Conservation (phyloP, 2,329 filamentous ascomycete species). For the Cladophialophora bantiana region DNA sequence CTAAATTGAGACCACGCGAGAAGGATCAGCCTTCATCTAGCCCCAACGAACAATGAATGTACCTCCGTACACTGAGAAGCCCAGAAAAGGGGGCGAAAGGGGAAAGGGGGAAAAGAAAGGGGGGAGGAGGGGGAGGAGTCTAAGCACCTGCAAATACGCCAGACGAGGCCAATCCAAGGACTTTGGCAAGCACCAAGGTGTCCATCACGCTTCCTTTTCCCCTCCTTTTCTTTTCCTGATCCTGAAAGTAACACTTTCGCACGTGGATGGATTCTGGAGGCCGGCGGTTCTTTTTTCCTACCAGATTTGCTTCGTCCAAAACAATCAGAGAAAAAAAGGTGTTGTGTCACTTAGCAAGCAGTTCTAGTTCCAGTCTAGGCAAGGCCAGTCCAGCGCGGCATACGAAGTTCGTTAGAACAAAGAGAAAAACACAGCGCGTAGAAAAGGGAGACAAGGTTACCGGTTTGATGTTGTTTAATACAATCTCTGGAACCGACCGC, state of each 20-base stretch:
- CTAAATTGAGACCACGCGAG: conserved; percentile 7
- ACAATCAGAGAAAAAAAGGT: no score
- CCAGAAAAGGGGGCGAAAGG: neutral
- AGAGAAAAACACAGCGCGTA: no score
- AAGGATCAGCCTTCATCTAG: neutral
- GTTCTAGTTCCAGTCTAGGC: no score
- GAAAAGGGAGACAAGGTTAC: no score
- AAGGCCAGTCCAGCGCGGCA: no score
- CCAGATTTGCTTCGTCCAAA: no score
- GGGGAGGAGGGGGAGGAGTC: neutral
- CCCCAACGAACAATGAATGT: neutral
- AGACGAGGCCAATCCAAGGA: conserved; percentile 26
- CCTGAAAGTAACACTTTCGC: neutral
- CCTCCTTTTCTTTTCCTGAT: neutral
- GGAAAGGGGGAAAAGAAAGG: neutral
- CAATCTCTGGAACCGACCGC: no score
- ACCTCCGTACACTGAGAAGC: neutral
- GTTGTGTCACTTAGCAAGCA: no score
- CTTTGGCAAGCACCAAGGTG: conserved; percentile 35
- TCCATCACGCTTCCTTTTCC: conserved; percentile 15
- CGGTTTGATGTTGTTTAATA: no score
- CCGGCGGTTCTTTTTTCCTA: no score
- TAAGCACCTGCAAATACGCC: conserved; percentile 29
- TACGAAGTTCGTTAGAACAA: no score
- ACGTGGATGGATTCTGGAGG: neutral